These are phyloP conservation scores for Botrytis pseudocinerea DNA, from an alignment of 2,329 filamentous ascomycete genomes.

Conservation along the genomic window DNA sequence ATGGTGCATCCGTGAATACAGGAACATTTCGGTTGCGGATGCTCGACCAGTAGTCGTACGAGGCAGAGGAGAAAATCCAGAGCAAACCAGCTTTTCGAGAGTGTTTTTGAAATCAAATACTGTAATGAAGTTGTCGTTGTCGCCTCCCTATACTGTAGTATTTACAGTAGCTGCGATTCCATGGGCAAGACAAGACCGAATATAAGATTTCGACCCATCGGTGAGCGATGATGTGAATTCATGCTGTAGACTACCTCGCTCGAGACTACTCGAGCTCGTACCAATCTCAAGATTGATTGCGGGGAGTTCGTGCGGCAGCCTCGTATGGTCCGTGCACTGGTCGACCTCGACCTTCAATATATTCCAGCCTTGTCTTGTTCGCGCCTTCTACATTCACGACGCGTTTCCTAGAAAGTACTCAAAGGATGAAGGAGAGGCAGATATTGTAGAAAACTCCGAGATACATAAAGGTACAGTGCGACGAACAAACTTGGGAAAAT, in stretches of 20 bases:
- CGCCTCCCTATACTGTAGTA: not conserved
- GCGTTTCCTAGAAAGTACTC: not conserved
- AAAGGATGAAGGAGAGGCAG: not conserved
- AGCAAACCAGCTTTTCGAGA: not conserved
- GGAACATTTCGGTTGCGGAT: not conserved
- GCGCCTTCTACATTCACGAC: conserved; percentile 5
- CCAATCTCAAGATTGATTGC: not conserved
- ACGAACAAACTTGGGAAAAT: not conserved
- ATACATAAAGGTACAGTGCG: not conserved
- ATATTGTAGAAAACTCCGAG: not conserved
- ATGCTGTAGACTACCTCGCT: not conserved
- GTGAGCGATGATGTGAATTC: not conserved
- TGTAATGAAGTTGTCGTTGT: not conserved
- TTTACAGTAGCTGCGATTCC: not conserved
- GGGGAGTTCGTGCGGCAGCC: not conserved
- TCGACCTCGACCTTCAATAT: not conserved
- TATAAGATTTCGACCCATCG: not conserved
- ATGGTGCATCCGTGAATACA: not conserved
- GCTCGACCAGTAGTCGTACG: not conserved
- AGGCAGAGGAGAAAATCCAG: not conserved
- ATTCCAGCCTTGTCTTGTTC: not conserved
- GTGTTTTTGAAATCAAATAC: not conserved
- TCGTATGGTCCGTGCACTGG: not conserved
- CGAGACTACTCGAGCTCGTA: too few relatives aligned
- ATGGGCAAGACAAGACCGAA: not conserved